phyloP scores from a whole-genome alignment of 352 stramenopile species.

The Pythium folliculosum region DNA sequence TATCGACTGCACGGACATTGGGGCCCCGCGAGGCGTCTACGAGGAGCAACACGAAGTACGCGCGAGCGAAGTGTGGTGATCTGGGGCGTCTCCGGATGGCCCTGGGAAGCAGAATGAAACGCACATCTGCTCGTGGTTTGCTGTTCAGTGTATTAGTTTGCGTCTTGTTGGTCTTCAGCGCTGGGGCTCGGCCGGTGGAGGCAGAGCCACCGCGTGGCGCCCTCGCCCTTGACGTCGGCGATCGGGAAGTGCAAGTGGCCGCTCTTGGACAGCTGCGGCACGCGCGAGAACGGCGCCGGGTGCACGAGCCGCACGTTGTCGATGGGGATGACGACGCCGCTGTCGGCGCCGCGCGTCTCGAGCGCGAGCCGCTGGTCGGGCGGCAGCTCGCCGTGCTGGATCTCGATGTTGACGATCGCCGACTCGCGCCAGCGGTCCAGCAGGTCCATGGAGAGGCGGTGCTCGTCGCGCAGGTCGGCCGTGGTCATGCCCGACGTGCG shows the following conservation, averaged over 20 bases:
- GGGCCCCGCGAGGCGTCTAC: too few relatives aligned
- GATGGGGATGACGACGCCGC: conserved; percentile 42
- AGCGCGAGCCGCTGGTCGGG: conserved; percentile 2
- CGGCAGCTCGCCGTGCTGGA: conserved; percentile 58
- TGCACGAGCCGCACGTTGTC: conserved; percentile 58
- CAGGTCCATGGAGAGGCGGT: conserved; percentile 65
- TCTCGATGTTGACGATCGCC: conserved; percentile 73
- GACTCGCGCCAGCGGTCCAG: conserved; percentile 72
- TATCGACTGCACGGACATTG: neutral
- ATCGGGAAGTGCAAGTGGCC: conserved; percentile 64
- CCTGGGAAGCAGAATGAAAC: neutral
- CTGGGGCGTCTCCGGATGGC: neutral
- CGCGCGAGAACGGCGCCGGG: conserved; percentile 67
- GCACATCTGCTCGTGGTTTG: neutral
- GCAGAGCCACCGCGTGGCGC: conserved; percentile 25
- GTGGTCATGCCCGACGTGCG: conserved; percentile 32
- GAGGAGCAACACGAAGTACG: neutral
- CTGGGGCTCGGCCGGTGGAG: conserved; percentile 10
- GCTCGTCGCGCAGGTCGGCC: conserved; percentile 21
- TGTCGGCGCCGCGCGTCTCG: neutral
- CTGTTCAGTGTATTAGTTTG: neutral
- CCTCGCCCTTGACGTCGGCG: neutral
- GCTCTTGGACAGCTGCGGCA: conserved; percentile 52
- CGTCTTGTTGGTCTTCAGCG: neutral
- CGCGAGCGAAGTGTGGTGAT: neutral